Evolutionary conservation across 2,329 filamentous ascomycete species (phyloP).

Genomic region (Nothophaeocryptopus gaeumannii): DNA sequence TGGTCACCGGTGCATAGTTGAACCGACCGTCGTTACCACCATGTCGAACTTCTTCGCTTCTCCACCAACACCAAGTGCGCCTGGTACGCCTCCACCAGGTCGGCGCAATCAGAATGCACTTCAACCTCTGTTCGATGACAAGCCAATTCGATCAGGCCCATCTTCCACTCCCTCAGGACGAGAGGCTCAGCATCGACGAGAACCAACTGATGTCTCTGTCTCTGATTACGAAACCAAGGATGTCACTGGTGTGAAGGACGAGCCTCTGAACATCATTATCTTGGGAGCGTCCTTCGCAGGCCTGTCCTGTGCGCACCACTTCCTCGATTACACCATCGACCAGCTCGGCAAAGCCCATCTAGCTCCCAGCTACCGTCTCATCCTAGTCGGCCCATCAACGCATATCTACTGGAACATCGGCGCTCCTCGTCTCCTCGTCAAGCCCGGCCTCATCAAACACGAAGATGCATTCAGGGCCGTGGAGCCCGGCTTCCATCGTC

Average conservation of each 20-base stretch:
- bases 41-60: too few relatives aligned
- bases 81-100: too few relatives aligned
- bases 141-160: too few relatives aligned
- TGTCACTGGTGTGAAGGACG: conserved; percentile 16
- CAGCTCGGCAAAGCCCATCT: conserved; percentile 26
- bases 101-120: too few relatives aligned
- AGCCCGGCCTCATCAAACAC: conserved; percentile 34
- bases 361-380: conserved; percentile 28
- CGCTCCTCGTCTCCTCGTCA: conserved; percentile 38
- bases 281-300: conserved; percentile 41
- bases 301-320: conserved; percentile 37
- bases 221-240: conserved; percentile 2
- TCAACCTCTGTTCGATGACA: too few relatives aligned
- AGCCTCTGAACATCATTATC: conserved; percentile 38
- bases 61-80: too few relatives aligned
- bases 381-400: conserved; percentile 37
- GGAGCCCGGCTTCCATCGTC: conserved; percentile 34
- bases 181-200: too few relatives aligned
- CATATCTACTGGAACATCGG: conserved; percentile 41
- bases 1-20: too few relatives aligned
- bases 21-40: too few relatives aligned
- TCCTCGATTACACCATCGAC: conserved; percentile 35
- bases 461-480: conserved; percentile 38
- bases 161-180: too few relatives aligned
- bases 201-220: conserved; percentile 2